Base-by-base conservation (phyloP, 805 yeast genomes). In the Kluyveromyces lactis region DNA sequence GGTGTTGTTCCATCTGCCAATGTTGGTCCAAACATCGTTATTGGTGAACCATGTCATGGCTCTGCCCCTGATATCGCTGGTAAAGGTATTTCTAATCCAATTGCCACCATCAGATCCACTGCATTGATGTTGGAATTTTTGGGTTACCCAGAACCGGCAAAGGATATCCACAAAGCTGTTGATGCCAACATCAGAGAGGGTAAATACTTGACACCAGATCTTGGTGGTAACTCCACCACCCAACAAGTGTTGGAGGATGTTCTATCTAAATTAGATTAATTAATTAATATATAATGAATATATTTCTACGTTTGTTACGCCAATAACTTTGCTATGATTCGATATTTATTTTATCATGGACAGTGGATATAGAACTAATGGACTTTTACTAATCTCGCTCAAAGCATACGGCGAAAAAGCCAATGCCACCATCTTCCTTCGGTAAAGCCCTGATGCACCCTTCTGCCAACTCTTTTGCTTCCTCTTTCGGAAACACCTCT, bases 41-140 rank as follows among this genome's bases (percentile, higher is more conserved):
- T 92, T 60, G 98, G 98, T 62, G 98, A 92, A 69, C 98, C 98
- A 60, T 89, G 97, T 62, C 98, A 92, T 68, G 98, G 98, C 46
- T 85, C 95, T 41, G 98, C 98, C 40, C 98, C 98, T 42, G 98
- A 92, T 64, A 92, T 92, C 51, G 95, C 89, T 62, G 98, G 98
- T 53, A 80, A 75, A 65, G 92, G 92, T 55, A 85, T 86, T 53
- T 76, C 96, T 39, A 90, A 90, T 75, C 98, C 98, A 64, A 86
- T 97, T 46, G 97, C 96, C 53, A 83, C 90, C 90, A 83, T 90
- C 57, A 73, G 92, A 58, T 86, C 96, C 44, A 77, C 95, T 33
- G 69, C 89, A 48, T 73, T 92, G 62, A 81, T 92, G 95, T 77
- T 92, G 64, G 97, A 92, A 69, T 90, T 92, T 71, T 77, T 92